Evolutionary conservation across 768 basidiomycete species (phyloP), one percentile per base, ranked within the genome.

Genomic region (Myochromella boudieri): DNA sequence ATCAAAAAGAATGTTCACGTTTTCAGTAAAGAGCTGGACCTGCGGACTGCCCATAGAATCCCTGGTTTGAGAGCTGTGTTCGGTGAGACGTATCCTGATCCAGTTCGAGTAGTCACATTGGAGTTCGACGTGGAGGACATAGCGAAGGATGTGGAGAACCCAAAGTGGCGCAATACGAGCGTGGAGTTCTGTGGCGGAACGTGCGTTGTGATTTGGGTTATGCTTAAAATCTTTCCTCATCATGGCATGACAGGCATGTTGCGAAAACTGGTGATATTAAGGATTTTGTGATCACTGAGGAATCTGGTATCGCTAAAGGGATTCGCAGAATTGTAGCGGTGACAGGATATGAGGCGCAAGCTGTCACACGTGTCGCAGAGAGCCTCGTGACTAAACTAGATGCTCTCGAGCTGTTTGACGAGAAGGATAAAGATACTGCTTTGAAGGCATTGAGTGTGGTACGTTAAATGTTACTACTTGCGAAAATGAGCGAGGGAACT

Each of bases 171-270:
- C 37, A 70, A 68, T 22, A 97, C 95, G 9, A 94, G 90, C 64
- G 81, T 97, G 52, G 97, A 99, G 68, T 95, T 99, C 63, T 99
- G 97, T 64, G 97, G 97, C 67, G 97, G 97, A 66, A 99, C 97
- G 82, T 93, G 58, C 66, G 91, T 80, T 33, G 18, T 33, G 20
- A 29, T n/a, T 44, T 31, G 10, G 8, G 10, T 26, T 4, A 38
- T 6, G 33, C 33, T 5, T 11, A 20, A 21, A 24, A 34, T 38
- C 22, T 37, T 4, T 15, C 21, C 8, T 42, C 3, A 5, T 49
- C n/a, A 22, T 29, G 26, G 48, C 7, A 18, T 15, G 15, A 7
- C 32, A 93, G 91, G 1, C 97, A 99, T 63, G 97, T 99, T 44
- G 80, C 82, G n/a, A 90, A 85, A 68, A 99, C 97, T 0, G 92